These are phyloP conservation scores for Apiosordaria backusii DNA, from an alignment of 495 filamentous ascomycete genomes.

Conservation along the genomic window DNA sequence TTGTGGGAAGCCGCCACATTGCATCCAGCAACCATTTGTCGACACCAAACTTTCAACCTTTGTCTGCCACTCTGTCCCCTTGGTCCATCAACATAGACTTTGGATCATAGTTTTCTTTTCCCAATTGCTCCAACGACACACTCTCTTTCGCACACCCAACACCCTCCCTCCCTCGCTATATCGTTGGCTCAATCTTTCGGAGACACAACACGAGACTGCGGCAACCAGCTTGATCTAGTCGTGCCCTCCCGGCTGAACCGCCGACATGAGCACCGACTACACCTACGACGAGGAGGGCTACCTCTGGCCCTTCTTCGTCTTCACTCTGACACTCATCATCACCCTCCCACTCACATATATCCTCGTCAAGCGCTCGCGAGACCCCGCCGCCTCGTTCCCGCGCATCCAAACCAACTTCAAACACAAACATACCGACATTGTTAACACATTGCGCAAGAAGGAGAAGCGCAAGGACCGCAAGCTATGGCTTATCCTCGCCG, in stretches of 20 bases:
- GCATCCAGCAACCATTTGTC: constrained; percentile 16
- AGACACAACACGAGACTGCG: neutral
- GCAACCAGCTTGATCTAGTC: neutral
- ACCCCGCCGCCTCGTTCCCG: constrained; percentile 50
- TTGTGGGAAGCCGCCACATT: constrained; percentile 32
- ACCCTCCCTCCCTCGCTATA: too few species aligned
- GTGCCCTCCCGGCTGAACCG: constrained; percentile 15
- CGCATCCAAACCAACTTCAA: constrained; percentile 65
- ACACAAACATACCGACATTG: constrained; percentile 75
- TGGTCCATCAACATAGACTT: neutral
- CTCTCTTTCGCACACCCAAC: neutral
- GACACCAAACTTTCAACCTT: neutral
- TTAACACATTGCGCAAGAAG: constrained; percentile 79
- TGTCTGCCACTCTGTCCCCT: constrained; percentile 8
- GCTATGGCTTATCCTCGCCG: constrained; percentile 78
- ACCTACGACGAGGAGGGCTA: constrained; percentile 96
- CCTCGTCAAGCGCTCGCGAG: constrained; percentile 73
- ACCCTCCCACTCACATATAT: constrained; percentile 89
- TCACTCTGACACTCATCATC: constrained; percentile 82
- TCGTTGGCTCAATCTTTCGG: neutral
- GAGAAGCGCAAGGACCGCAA: constrained; percentile 87
- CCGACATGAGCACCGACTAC: constrained; percentile 91
- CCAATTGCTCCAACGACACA: neutral
- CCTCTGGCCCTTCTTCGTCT: constrained; percentile 98
- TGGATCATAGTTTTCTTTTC: neutral